These are phyloP conservation scores for Botryotinia convoluta DNA, from an alignment of 2,329 filamentous ascomycete species.

Conservation along the genomic window DNA sequence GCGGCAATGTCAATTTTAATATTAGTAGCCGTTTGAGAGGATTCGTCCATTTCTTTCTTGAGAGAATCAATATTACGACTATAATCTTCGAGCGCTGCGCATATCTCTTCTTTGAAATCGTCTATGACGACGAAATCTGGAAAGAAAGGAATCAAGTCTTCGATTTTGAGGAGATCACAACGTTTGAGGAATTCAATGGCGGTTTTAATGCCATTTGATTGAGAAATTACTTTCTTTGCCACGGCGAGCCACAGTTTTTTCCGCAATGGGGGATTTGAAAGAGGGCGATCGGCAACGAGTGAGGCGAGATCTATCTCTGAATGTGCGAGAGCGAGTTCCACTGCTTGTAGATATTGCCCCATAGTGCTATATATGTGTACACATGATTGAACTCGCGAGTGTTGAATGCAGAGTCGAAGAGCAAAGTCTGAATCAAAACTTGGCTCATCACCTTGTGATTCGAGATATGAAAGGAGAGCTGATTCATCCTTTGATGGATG, in stretches of 20 bases:
- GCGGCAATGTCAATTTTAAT: slow-evolving; percentile 87
- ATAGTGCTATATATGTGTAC: slow-evolving; percentile 98
- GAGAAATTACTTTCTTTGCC: slow-evolving; percentile 87
- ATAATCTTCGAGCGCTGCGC: slow-evolving; percentile 88
- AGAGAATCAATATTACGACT: slow-evolving; percentile 83
- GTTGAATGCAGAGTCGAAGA: slow-evolving; percentile 88
- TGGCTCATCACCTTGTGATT: slow-evolving; percentile 83
- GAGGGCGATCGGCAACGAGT: slow-evolving; percentile 81
- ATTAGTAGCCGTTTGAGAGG: slow-evolving; percentile 79
- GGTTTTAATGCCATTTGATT: slow-evolving; percentile 82
- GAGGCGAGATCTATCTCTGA: slow-evolving; percentile 86
- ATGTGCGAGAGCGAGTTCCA: slow-evolving; percentile 87
- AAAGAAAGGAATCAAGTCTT: slow-evolving; percentile 97
- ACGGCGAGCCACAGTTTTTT: slow-evolving; percentile 97
- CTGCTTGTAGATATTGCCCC: slow-evolving; percentile 90
- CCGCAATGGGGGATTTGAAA: slow-evolving; percentile 73
- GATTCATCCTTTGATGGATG: slow-evolving; percentile 80
- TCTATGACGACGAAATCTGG: slow-evolving; percentile 98
- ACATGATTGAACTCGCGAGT: slow-evolving; percentile 88
- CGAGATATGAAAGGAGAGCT: slow-evolving; percentile 81
- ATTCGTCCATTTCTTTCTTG: slow-evolving; percentile 94
- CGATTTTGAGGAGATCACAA: slow-evolving; percentile 88
- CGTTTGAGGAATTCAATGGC: slow-evolving; percentile 92
- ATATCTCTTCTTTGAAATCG: slow-evolving; percentile 99
- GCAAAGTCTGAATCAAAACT: slow-evolving; percentile 95